These are phyloP conservation scores for Saraca asoca DNA, from an alignment of 331 rosid genomes.

Conservation along the genomic window DNA sequence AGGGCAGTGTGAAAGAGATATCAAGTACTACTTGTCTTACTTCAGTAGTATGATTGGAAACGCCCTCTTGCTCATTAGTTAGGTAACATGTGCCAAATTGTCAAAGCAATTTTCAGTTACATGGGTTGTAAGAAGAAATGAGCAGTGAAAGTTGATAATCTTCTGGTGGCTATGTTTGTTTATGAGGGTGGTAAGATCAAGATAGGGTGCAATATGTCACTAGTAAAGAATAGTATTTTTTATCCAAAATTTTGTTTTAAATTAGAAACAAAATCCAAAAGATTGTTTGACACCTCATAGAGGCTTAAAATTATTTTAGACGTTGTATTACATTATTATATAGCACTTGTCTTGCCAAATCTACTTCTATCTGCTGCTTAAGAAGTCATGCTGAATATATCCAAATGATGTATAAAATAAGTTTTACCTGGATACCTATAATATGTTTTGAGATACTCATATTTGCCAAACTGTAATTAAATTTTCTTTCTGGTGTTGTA, in stretches of 20 bases:
- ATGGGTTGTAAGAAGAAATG: conserved; percentile 1
- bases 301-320: conserved; percentile 19
- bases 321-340: conserved; percentile 1
- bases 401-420: too few relatives aligned
- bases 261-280: too few relatives aligned
- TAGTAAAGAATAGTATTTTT: conserved; percentile 4
- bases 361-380: background rate
- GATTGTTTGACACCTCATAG: background rate
- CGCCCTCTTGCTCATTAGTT: conserved; percentile 1
- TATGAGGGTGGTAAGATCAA: conserved; percentile 12
- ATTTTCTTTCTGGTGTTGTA: background rate
- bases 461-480: too few relatives aligned
- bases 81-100: too few relatives aligned
- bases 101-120: too few relatives aligned
- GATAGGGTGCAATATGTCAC: conserved; percentile 15
- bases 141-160: background rate
- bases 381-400: conserved; percentile 19
- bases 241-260: background rate
- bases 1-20: conserved; percentile 10
- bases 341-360: conserved; percentile 16
- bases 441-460: too few relatives aligned
- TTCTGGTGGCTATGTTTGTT: conserved; percentile 2
- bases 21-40: background rate
- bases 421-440: too few relatives aligned
- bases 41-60: conserved; percentile 11